A percentile compares a stretch with the other conserved stretches of the same genome.
Evolutionary conservation across 495 filamentous ascomycete species (phyloP).

Genomic region (Aspergillus avenaceus): DNA sequence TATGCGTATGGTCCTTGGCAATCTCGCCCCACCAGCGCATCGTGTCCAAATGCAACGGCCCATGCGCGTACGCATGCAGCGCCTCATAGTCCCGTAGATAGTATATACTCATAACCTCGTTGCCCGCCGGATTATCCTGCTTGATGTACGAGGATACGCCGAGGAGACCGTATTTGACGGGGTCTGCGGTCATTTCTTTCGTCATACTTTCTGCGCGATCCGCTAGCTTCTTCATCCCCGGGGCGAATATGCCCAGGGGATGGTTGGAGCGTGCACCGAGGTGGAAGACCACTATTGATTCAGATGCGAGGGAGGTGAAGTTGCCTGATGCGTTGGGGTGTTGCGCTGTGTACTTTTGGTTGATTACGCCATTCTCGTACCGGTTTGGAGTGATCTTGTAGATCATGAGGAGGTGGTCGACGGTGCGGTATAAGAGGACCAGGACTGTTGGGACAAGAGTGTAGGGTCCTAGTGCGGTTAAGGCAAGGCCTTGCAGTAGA

Average conservation of each 20-base stretch:
- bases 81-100: conserved; percentile 47
- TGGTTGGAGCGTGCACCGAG: conserved; percentile 39
- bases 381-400: conserved; percentile 28
- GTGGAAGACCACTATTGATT: conserved; percentile 36
- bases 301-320: conserved; percentile 21
- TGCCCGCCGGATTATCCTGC: conserved; percentile 17
- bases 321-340: conserved; percentile 31
- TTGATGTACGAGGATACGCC: conserved; percentile 17
- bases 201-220: conserved; percentile 1
- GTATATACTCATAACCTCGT: conserved; percentile 35
- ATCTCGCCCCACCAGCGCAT: conserved; percentile 44
- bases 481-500: conserved; percentile 29
- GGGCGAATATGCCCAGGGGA: conserved; percentile 22
- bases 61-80: conserved; percentile 48
- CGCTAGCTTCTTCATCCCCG: conserved; percentile 6
- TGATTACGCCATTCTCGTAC: conserved; percentile 29
- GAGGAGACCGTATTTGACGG: conserved; percentile 30
- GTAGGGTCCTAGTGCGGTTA: conserved; percentile 23
- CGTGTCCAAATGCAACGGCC: conserved; percentile 34
- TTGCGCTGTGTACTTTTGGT: conserved; percentile 27
- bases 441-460: conserved; percentile 31
- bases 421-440: conserved; percentile 24
- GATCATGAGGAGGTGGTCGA: conserved; percentile 20
- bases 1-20: conserved; percentile 32
- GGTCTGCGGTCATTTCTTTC: conserved; percentile 12